These are phyloP conservation scores for Cladorrhinum samala DNA, from an alignment of 495 filamentous ascomycete genomes.

Conservation along the genomic window DNA sequence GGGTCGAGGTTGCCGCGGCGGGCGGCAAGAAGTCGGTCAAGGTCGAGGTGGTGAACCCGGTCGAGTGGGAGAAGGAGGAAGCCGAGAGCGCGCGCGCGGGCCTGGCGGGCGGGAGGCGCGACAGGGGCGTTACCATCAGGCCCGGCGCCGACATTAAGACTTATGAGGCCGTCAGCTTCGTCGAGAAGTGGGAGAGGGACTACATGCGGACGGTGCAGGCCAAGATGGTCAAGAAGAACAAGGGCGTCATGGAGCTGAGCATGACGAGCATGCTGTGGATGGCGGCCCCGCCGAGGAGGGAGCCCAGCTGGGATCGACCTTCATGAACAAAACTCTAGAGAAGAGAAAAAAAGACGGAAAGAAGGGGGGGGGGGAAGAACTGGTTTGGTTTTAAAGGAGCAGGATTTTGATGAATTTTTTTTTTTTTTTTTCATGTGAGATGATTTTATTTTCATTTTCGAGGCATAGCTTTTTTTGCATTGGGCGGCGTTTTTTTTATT, in stretches of 20 bases:
- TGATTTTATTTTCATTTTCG: too few relatives aligned
- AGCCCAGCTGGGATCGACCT: slow-evolving; percentile 1
- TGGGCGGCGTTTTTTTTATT: too few relatives aligned
- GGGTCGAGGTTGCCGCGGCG: slow-evolving; percentile 4
- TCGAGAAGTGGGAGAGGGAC: slow-evolving; percentile 22
- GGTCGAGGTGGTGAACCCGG: slow-evolving; percentile 15
- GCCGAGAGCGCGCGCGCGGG: too few relatives aligned
- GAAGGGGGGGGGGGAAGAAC: too few relatives aligned
- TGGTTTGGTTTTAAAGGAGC: too few relatives aligned
- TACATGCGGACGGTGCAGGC: slow-evolving; percentile 21
- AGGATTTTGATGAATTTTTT: too few relatives aligned
- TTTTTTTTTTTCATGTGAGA: too few relatives aligned
- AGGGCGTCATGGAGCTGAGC: slow-evolving; percentile 17
- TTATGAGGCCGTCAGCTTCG: slow-evolving; percentile 13
- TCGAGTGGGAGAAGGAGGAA: slow-evolving; percentile 1
- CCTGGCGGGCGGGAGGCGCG: not conserved
- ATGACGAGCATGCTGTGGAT: slow-evolving; percentile 20
- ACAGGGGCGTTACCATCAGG: not conserved
- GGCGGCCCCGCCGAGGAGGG: slow-evolving; percentile 1
- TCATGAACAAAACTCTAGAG: too few relatives aligned
- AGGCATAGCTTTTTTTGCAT: too few relatives aligned
- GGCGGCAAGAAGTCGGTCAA: not conserved
- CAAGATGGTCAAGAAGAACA: slow-evolving; percentile 16
- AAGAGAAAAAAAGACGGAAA: too few relatives aligned
- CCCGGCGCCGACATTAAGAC: slow-evolving; percentile 2